Evolutionary conservation across 179 eudicot genomes (phyloP).

Genomic region (Vitellaria paradoxa): DNA sequence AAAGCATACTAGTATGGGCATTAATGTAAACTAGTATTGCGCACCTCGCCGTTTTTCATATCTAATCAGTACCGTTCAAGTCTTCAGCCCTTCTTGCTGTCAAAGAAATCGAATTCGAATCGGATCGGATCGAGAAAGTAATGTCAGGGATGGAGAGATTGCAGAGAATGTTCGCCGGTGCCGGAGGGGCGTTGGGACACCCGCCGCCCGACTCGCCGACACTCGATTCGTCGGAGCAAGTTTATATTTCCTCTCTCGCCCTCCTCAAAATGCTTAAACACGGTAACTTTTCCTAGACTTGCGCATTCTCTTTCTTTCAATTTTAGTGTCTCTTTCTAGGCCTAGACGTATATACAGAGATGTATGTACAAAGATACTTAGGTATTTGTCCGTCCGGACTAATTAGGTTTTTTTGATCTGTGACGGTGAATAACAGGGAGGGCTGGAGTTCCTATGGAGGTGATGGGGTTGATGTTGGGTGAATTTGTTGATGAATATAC

Average conservation of each 20-base stretch:
- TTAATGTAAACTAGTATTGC: not conserved
- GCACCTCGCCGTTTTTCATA: no score
- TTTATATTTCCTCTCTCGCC: slow-evolving; percentile 82
- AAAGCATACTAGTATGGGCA: not conserved
- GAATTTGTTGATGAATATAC: slow-evolving; percentile 96
- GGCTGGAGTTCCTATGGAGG: slow-evolving; percentile 98
- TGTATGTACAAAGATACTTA: not conserved
- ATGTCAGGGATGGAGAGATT: slow-evolving; percentile 43
- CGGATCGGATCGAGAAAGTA: not conserved
- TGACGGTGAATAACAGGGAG: slow-evolving; percentile 45
- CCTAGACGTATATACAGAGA: not conserved
- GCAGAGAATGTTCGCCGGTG: slow-evolving; percentile 84
- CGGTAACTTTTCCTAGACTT: slow-evolving; percentile 29
- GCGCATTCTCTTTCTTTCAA: not conserved
- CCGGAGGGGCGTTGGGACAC: slow-evolving; percentile 85
- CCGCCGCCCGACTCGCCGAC: slow-evolving; percentile 79
- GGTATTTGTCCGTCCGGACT: not conserved
- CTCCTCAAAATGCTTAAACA: slow-evolving; percentile 87
- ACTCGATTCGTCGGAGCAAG: slow-evolving; percentile 80
- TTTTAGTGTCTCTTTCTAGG: slow-evolving; percentile 15
- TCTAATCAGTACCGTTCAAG: not conserved
- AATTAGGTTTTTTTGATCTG: slow-evolving; percentile 17
- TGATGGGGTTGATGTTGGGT: slow-evolving; percentile 93
- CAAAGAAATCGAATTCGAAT: no score
- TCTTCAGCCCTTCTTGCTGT: no score